phyloP scores from a whole-genome alignment of 139 green algal species.

The Volvox africanus region DNA sequence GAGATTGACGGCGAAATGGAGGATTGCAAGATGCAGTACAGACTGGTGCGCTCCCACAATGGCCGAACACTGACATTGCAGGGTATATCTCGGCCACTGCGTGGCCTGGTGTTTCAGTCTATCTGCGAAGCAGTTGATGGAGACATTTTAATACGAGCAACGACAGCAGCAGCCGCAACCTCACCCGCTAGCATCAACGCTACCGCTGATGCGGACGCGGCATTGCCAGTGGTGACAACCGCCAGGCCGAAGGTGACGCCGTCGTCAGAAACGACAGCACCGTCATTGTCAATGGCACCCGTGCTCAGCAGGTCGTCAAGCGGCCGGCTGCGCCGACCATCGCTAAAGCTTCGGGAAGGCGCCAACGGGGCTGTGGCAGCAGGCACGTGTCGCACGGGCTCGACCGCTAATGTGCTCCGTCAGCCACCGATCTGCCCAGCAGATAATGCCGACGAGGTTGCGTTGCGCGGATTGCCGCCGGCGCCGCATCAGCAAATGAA shows the following conservation, averaged over 20 bases:
- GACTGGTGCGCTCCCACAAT: not conserved
- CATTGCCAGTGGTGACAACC: not conserved
- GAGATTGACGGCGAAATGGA: conserved; percentile 40
- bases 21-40: conserved; percentile 31
- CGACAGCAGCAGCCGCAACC: not conserved
- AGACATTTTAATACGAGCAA: conserved; percentile 11
- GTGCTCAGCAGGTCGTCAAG: not conserved
- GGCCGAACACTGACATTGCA: not conserved
- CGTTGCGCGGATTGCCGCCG: not conserved
- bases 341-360: conserved; percentile 37
- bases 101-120: conserved; percentile 22
- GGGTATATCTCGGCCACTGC: conserved; percentile 28
- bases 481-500: not conserved
- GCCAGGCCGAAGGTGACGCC: not conserved
- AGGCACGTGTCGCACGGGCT: not conserved
- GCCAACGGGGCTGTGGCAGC: not conserved
- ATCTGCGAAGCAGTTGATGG: not conserved
- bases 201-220: no score
- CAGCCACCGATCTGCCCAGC: not conserved
- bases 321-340: conserved; percentile 30
- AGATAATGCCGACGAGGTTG: not conserved
- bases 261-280: not conserved
- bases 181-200: not conserved
- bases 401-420: not conserved
- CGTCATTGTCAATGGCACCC: not conserved